A percentile compares a stretch with the other conserved stretches of the same genome.
Evolutionary conservation across 371 early-diverging fungal species (phyloP).

Genomic region (Mucor plumbeus): DNA sequence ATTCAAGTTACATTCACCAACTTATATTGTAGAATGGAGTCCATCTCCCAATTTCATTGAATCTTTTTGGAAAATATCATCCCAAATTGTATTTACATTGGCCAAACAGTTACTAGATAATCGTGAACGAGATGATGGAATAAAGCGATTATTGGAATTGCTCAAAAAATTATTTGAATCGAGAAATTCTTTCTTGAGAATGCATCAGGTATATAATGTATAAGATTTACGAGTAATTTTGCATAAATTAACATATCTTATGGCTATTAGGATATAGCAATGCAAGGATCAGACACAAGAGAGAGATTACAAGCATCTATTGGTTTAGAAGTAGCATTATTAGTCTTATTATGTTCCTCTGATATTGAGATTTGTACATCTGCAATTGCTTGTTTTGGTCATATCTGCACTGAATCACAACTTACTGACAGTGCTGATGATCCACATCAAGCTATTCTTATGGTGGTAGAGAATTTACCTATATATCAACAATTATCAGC

Average conservation of each 20-base stretch:
- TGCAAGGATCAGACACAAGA: conserved; percentile 59
- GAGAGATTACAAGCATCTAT: conserved; percentile 75
- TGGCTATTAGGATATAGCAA: conserved; percentile 42
- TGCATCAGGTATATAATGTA: conserved; percentile 35
- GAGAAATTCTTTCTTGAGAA: conserved; percentile 67
- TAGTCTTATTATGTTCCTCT: conserved; percentile 78
- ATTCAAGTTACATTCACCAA: conserved; percentile 63
- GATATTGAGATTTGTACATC: conserved; percentile 75
- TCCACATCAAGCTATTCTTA: conserved; percentile 56
- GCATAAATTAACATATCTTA: background rate
- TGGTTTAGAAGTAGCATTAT: conserved; percentile 77
- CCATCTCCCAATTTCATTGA: conserved; percentile 60
- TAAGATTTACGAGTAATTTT: background rate
- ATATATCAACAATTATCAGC: conserved; percentile 76
- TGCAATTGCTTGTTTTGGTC: conserved; percentile 67
- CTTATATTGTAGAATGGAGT: conserved; percentile 70
- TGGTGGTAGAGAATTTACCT: conserved; percentile 72
- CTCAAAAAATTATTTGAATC: conserved; percentile 62
- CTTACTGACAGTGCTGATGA: conserved; percentile 65
- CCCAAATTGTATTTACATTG: conserved; percentile 58
- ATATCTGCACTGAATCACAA: conserved; percentile 66
- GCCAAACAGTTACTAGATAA: conserved; percentile 63
- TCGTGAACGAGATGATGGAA: conserved; percentile 57
- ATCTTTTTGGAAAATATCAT: conserved; percentile 74
- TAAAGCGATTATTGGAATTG: conserved; percentile 63